Base-by-base conservation (phyloP, 306 rosid genomes). In the Urtica urens region DNA sequence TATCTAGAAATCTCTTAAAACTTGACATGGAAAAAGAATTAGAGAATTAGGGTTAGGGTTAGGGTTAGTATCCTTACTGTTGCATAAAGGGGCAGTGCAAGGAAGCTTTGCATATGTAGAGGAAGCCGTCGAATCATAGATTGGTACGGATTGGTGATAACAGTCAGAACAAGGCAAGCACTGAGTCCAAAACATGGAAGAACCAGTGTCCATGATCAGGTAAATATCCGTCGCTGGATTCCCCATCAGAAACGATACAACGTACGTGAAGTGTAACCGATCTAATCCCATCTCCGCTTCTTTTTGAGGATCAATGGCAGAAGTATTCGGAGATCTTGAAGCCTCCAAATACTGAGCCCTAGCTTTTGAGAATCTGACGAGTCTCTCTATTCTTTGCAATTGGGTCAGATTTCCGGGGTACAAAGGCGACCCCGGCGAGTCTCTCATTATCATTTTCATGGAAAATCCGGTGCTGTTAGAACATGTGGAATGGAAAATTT, bases 171-270 rank as follows among this genome's bases (percentile, higher is more conserved):
- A 57, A 10, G 64, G 64, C 8, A 15, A 3, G 28, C 70, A 65
- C 13, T 65, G 70, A n/a, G 42, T 57, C 70, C 59, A 65, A 13
- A 43, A 35, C 6, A 57, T 53, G 48, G 53, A 38, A 14, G 59
- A 18, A 2, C 64, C 49, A 0, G 53, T 56, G 38, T 65, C 69
- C 26, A 56, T 11, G 38, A 49, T 35, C 4, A 48, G 2, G 50
- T 15, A 49, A 12, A 20, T 35, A 4, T 5, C 0, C 1, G 2
- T 20, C 4, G 3, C 1, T 9, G 64, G 41, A 21, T 27, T 49
- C 35, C 64, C 58, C 15, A 64, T 10, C 6, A 1, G n/a, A n/a
- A n/a, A n/a, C n/a, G n/a, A n/a, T n/a, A n/a, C n/a, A n/a, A n/a
- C n/a, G n/a, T n/a, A n/a, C n/a, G n/a, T n/a, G n/a, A n/a, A n/a